A percentile compares a stretch with the other conserved stretches of the same genome.
These are phyloP conservation scores for Simplicillium aogashimaense DNA, from an alignment of 2,329 filamentous ascomycete genomes.

Conservation along the genomic window DNA sequence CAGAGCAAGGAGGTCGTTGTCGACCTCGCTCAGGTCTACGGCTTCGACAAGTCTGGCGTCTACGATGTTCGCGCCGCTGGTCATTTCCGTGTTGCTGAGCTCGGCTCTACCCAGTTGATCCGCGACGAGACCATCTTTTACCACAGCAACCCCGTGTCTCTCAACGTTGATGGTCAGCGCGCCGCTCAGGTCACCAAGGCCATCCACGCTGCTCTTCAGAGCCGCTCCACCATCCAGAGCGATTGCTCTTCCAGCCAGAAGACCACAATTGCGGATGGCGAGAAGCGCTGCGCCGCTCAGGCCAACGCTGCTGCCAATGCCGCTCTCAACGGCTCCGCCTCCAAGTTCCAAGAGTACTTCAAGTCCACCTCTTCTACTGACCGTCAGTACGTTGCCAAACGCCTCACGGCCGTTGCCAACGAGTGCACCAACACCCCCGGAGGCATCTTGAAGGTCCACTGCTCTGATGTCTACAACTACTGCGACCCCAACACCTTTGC, in stretches of 20 bases:
- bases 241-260: slow-evolving; percentile 1
- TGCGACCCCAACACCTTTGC: slow-evolving; percentile 1
- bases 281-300: background rate
- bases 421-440: slow-evolving; percentile 2
- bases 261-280: background rate
- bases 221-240: slow-evolving; percentile 1
- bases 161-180: background rate
- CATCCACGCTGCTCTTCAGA: background rate
- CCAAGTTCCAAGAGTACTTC: slow-evolving; percentile 4
- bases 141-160: background rate
- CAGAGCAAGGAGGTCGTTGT: slow-evolving; percentile 4
- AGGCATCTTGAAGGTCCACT: slow-evolving; percentile 1
- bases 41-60: slow-evolving; percentile 16
- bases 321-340: slow-evolving; percentile 1
- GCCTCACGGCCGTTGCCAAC: slow-evolving; percentile 2
- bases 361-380: background rate
- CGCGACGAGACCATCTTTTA: background rate
- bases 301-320: slow-evolving; percentile 1
- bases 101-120: slow-evolving; percentile 1
- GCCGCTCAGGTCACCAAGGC: slow-evolving; percentile 2
- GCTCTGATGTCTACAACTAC: slow-evolving; percentile 1
- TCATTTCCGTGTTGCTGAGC: background rate
- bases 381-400: slow-evolving; percentile 1
- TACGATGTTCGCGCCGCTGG: background rate
- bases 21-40: slow-evolving; percentile 1